A percentile compares a stretch with the other conserved stretches of the same genome.
These are phyloP conservation scores for Emergomyces pasteurianus DNA, from an alignment of 2,329 filamentous ascomycete genomes.

Conservation along the genomic window DNA sequence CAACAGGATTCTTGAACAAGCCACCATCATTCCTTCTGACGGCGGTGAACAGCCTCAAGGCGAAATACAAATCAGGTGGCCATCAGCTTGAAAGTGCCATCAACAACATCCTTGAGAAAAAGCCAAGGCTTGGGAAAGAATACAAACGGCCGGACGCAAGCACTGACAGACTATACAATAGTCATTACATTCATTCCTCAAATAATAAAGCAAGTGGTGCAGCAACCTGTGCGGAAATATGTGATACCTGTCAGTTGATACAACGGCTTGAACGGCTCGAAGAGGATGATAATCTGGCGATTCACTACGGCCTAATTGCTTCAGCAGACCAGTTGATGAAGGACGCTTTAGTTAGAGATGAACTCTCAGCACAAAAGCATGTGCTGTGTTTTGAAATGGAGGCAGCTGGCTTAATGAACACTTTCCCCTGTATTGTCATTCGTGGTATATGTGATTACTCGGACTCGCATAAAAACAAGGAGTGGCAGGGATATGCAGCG, in stretches of 20 bases:
- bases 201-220: too few relatives aligned
- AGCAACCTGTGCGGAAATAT: neutral
- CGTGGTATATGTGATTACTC: slow-evolving; percentile 4
- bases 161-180: neutral
- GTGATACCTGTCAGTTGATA: neutral
- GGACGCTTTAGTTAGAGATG: neutral
- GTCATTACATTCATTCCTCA: neutral
- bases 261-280: neutral
- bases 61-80: neutral
- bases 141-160: neutral
- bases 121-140: neutral
- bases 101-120: neutral
- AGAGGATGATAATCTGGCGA: neutral
- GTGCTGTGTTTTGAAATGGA: neutral
- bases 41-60: neutral
- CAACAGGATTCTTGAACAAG: neutral
- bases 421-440: slow-evolving; percentile 1
- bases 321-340: neutral
- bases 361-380: neutral
- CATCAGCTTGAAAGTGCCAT: neutral
- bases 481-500: slow-evolving; percentile 2
- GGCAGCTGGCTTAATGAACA: neutral
- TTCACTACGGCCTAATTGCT: neutral
- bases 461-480: slow-evolving; percentile 1
- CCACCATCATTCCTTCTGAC: neutral